Conservation (phyloP, 176 grass and related monocot species). For the Phragmites australis region DNA sequence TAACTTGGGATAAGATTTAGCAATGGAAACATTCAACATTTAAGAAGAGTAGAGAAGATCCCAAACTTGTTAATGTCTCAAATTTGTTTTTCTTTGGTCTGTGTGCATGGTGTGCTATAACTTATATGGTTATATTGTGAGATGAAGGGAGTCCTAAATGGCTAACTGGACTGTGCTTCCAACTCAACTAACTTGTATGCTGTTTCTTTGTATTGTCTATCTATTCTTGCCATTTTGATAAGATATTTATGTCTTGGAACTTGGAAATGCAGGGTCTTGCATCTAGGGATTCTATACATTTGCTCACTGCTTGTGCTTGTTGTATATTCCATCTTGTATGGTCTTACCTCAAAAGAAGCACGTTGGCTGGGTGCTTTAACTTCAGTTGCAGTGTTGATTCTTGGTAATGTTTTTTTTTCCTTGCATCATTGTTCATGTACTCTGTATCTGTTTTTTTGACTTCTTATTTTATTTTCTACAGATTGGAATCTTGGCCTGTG, state of each 20-base stretch:
- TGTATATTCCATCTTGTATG: conserved; percentile 84
- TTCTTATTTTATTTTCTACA: conserved; percentile 52
- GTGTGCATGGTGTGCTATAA: conserved; percentile 5
- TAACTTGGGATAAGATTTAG: not conserved
- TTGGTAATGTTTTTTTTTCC: conserved; percentile 71
- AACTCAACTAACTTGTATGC: conserved; percentile 20
- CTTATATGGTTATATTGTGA: not conserved
- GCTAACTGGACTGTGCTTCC: conserved; percentile 1
- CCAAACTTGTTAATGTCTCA: not conserved
- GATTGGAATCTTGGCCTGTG: conserved; percentile 96
- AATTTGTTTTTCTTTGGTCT: not conserved
- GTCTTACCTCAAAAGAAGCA: conserved; percentile 92
- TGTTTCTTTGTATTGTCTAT: conserved; percentile 30
- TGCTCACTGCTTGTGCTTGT: conserved; percentile 78
- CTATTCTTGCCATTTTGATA: conserved; percentile 43
- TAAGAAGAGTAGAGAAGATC: conserved; percentile 5
- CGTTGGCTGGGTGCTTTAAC: conserved; percentile 88
- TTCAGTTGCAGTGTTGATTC: conserved; percentile 87
- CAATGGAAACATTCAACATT: not conserved
- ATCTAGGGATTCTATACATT: conserved; percentile 86
- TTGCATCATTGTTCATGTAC: conserved; percentile 14
- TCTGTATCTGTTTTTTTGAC: conserved; percentile 26
- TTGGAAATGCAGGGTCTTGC: conserved; percentile 66
- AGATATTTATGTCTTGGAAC: conserved; percentile 22
- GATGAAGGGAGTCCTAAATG: conserved; percentile 1